Conservation (phyloP, 2,329 filamentous ascomycete genomes). For the Delphinella strobiligena region DNA sequence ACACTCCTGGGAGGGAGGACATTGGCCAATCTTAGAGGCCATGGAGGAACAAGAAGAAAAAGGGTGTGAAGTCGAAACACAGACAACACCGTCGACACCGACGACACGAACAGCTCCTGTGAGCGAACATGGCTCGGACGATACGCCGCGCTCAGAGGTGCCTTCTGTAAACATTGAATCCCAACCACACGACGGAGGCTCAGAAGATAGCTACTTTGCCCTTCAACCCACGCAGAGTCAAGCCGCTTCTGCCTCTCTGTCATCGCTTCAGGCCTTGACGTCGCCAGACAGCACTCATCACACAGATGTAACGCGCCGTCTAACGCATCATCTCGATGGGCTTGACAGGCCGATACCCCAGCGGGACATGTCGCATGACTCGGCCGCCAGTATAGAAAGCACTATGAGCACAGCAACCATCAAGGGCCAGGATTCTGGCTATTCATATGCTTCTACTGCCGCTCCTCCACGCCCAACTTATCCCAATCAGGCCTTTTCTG, state of each 20-base stretch:
- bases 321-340: constrained; percentile 7
- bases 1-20: no score
- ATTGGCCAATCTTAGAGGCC: background rate
- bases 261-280: constrained; percentile 2
- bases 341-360: constrained; percentile 23
- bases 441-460: constrained; percentile 11
- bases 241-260: background rate
- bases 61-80: background rate
- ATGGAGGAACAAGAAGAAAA: background rate
- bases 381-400: constrained; percentile 28
- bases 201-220: constrained; percentile 14
- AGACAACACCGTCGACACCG: no score
- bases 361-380: constrained; percentile 29
- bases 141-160: constrained; percentile 28
- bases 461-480: constrained; percentile 25
- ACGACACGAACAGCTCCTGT: no score
- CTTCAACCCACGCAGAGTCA: constrained; percentile 5
- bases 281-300: constrained; percentile 4
- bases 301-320: constrained; percentile 3
- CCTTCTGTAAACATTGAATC: constrained; percentile 19
- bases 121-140: constrained; percentile 18
- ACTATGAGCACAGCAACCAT: constrained; percentile 25
- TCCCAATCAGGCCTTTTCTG: constrained; percentile 39
- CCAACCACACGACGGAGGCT: constrained; percentile 6
- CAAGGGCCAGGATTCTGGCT: constrained; percentile 16